These are phyloP conservation scores for Carex littledalei DNA, from an alignment of 176 grass and related monocot genomes.

Conservation along the genomic window DNA sequence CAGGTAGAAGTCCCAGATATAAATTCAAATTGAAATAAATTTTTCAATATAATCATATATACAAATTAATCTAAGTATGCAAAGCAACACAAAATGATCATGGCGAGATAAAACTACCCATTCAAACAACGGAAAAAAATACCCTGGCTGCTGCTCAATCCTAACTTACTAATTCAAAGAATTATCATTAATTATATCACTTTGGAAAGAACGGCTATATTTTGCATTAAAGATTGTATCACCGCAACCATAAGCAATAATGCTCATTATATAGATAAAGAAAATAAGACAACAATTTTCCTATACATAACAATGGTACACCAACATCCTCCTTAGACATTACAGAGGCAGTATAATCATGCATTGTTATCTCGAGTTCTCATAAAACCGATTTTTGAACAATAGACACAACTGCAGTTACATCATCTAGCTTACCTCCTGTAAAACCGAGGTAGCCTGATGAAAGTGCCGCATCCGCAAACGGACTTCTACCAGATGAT, in stretches of 20 bases:
- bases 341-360: not conserved
- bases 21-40: not conserved
- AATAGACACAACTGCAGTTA: conserved; percentile 75
- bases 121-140: not conserved
- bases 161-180: not conserved
- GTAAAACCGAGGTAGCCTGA: conserved; percentile 65
- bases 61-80: not conserved
- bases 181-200: not conserved
- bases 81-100: not conserved
- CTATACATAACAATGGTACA: conserved; percentile 1
- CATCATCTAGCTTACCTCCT: conserved; percentile 93
- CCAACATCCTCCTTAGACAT: not conserved
- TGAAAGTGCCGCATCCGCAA: conserved; percentile 60
- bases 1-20: not conserved
- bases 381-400: conserved; percentile 51
- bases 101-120: not conserved
- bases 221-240: not conserved
- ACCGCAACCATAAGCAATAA: not conserved
- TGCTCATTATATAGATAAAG: not conserved
- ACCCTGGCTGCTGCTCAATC: not conserved
- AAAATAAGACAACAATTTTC: not conserved
- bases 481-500: conserved; percentile 55
- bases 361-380: not conserved
- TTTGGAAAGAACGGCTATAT: not conserved
- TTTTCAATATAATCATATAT: not conserved